Percentiles rank a stretch among this genome's conserved stretches.
These are phyloP conservation scores for Solanum dulcamara DNA, from an alignment of 257 asterid genomes.

Conservation along the genomic window DNA sequence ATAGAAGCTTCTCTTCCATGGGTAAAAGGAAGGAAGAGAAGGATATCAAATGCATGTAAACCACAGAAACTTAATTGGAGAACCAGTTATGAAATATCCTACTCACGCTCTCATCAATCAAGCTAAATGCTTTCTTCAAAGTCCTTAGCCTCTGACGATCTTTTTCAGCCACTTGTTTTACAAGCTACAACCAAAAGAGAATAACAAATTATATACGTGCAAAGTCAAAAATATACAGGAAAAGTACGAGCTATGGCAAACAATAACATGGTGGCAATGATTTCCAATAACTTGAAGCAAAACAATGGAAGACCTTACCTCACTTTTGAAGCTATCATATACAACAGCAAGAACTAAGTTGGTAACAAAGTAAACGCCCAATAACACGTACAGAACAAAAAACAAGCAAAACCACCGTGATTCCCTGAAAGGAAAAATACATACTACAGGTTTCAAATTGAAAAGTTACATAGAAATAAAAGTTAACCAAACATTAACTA, in stretches of 20 bases:
- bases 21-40: neutral
- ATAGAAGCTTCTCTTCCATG: neutral
- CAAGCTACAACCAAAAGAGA: conserved; percentile 46
- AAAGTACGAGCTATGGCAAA: neutral
- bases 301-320: conserved; percentile 37
- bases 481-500: neutral
- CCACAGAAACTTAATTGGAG: neutral
- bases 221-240: neutral
- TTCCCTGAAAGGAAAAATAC: conserved; percentile 42
- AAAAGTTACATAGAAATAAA: neutral
- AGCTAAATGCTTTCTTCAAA: conserved; percentile 73
- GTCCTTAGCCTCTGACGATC: conserved; percentile 63
- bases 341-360: conserved; percentile 98
- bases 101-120: conserved; percentile 65
- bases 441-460: conserved; percentile 7
- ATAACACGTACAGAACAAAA: conserved; percentile 76
- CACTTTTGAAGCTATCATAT: conserved; percentile 89
- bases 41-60: neutral
- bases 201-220: neutral
- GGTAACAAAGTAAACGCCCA: conserved; percentile 98
- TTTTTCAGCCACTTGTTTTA: conserved; percentile 77
- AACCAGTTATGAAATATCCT: neutral
- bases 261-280: neutral
- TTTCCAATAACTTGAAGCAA: neutral
- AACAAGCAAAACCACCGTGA: conserved; percentile 82